Evolutionary conservation across 148 eudicot genomes (phyloP), one percentile per base, ranked within the genome.

Genomic region (Silene conica): DNA sequence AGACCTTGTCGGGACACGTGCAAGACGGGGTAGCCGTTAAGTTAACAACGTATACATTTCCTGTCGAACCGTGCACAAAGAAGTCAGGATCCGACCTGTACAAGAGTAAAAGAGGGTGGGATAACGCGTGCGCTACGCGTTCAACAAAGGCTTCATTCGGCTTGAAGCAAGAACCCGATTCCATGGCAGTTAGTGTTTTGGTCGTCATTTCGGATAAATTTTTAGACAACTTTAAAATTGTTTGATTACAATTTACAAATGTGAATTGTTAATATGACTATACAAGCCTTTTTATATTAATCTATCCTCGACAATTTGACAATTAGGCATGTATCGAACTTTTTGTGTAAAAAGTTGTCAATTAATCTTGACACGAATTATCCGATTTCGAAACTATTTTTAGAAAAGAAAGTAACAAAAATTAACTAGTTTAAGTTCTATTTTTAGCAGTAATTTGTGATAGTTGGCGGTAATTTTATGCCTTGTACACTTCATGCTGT

Each of bases 1-100:
- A 74, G 61, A 88, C 63, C 1, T 87, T 85, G 76, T 92, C 96
- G 2, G 98, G 98, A 83, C 98, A 92, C 15, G 93, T 75, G 83
- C 98, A 90, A 8, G 93, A 74, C 0, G 86, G 86, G 67, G 71
- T 77, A 62, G 77, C 21, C 22, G 96, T 80, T 57, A 92, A 13
- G 77, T 71, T 86, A 38, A 92, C 92, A 0, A 83, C 85, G 80
- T 92, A 92, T 45, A 92, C 98, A 43, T 92, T 92, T 1, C 92
- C 92, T 1, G 98, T 90, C 55, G 93, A 86, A 8, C 98, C 98
- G 23, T 90, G 68, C 28, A 92, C 65, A 74, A 78, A 89, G 87
- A 92, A 92, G 48, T 76, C 79, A 14, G 93, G 76, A 28, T 86
- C 91, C 5, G 87, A 82, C 13, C 96, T 88, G 76, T 92, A 92